Percentiles rank a stretch among this genome's conserved stretches.
Evolutionary conservation across 345 rosid genomes (phyloP).

Genomic region (Triadica sebifera): DNA sequence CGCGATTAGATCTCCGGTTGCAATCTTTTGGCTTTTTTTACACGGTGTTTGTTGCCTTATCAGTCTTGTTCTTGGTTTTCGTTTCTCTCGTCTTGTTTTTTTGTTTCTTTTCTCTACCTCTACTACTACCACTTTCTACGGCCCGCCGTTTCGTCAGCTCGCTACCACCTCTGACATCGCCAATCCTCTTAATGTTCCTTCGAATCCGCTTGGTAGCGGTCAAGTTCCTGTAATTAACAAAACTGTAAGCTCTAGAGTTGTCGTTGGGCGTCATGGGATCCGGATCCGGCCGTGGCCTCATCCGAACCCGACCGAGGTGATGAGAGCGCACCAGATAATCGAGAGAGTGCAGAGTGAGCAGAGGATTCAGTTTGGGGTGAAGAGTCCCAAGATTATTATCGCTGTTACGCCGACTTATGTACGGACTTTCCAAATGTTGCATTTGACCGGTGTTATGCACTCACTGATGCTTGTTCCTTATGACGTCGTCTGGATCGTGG

Average conservation of each 20-base stretch:
- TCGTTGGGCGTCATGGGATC: slow-evolving; percentile 98
- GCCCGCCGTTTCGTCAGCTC: slow-evolving; percentile 52
- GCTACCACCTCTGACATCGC: slow-evolving; percentile 27
- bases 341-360: slow-evolving; percentile 93
- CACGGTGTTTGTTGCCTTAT: slow-evolving; percentile 86
- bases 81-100: slow-evolving; percentile 91
- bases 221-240: slow-evolving; percentile 31
- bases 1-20: slow-evolving; percentile 59
- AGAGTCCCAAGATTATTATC: slow-evolving; percentile 56
- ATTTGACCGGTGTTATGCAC: slow-evolving; percentile 90
- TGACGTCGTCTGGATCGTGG: slow-evolving; percentile 89
- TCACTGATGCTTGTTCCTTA: slow-evolving; percentile 85
- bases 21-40: slow-evolving; percentile 68
- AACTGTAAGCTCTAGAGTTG: slow-evolving; percentile 66
- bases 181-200: slow-evolving; percentile 13
- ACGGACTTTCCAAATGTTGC: slow-evolving; percentile 87
- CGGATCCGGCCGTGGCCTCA: slow-evolving; percentile 99
- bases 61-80: slow-evolving; percentile 81
- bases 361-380: slow-evolving; percentile 65
- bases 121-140: slow-evolving; percentile 43
- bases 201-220: slow-evolving; percentile 21
- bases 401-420: slow-evolving; percentile 93
- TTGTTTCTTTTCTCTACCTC: slow-evolving; percentile 83
- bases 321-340: slow-evolving; percentile 88
- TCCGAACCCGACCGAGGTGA: slow-evolving; percentile 82